These are phyloP conservation scores for Glycine tomentella DNA, from an alignment of 306 rosid genomes.

Conservation along the genomic window DNA sequence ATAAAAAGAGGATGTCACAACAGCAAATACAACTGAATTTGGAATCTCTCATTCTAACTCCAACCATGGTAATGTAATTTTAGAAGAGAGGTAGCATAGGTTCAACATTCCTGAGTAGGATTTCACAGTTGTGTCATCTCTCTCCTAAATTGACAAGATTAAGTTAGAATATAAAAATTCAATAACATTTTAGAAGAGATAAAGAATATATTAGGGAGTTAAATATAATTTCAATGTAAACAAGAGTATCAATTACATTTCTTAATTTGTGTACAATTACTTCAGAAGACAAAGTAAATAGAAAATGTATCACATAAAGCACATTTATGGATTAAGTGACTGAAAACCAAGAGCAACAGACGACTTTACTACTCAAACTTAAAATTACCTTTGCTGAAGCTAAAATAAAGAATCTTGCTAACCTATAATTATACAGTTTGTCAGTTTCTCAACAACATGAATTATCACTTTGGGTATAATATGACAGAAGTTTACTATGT, in stretches of 20 bases:
- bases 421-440: neutral
- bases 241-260: too few relatives aligned
- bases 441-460: neutral
- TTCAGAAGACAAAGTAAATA: neutral
- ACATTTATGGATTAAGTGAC: neutral
- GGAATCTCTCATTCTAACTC: neutral
- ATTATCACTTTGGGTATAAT: neutral
- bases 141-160: too few relatives aligned
- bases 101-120: too few relatives aligned
- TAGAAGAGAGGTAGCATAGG: too few relatives aligned
- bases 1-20: neutral
- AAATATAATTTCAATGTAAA: neutral
- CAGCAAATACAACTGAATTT: neutral
- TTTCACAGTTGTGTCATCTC: too few relatives aligned
- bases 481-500: neutral
- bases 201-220: neutral
- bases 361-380: constrained; percentile 22
- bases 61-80: neutral
- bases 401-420: constrained; percentile 2
- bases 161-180: too few relatives aligned
- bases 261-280: neutral
- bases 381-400: constrained; percentile 10
- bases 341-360: neutral
- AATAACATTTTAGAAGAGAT: too few relatives aligned
- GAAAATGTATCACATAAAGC: neutral